Base-by-base conservation (phyloP, 169 alveolate genomes). In the Babesia microti region DNA sequence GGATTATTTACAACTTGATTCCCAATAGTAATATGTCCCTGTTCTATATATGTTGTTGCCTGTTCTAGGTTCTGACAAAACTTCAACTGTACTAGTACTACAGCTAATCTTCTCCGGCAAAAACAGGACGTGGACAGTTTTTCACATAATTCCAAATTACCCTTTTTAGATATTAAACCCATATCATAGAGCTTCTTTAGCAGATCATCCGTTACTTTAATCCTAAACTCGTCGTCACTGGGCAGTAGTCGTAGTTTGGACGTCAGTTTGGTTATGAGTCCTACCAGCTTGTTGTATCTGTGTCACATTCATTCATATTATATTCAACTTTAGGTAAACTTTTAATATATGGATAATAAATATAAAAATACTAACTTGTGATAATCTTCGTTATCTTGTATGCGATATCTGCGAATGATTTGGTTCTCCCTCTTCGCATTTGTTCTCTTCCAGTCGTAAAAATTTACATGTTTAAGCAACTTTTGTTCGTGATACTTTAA, bases 401-500 rank as follows among this genome's bases (percentile, higher is more conserved):
- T 79, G 73, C 85, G 88, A 72, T 92, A 95, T 61, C 89, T 83
- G 41, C 94, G 75, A 51, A 92, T 49, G n/a, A 95, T 83, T 50
- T 81, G 78, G 14, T 91, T 83, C 69, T 92, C 98, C 30, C 96
- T 70, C 42, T 68, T 66, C 50, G 88, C 83, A 34, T 81, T 79
- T 15, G 78, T 78, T 30, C 87, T 85, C 65, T 92, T 95, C 98
- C 98, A 95, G 59, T 89, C 91, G 60, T 81, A 89, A 27, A 92
- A 86, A 76, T 95, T 93, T 21, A 88, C 95, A 78, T 91, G 91
- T 79, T 91, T 93, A 41, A 92, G 71, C 27, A 95, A 72, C 69
- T 93, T 95, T 69, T 92, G 91, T 86, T 95, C 99, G 46, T 95
- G 99, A 70, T 78, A 85, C 74, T 93, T 95, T 45, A 95, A 84